Evolutionary conservation across 306 rosid genomes (phyloP).

Genomic region (Cotoneaster glaucophyllus): DNA sequence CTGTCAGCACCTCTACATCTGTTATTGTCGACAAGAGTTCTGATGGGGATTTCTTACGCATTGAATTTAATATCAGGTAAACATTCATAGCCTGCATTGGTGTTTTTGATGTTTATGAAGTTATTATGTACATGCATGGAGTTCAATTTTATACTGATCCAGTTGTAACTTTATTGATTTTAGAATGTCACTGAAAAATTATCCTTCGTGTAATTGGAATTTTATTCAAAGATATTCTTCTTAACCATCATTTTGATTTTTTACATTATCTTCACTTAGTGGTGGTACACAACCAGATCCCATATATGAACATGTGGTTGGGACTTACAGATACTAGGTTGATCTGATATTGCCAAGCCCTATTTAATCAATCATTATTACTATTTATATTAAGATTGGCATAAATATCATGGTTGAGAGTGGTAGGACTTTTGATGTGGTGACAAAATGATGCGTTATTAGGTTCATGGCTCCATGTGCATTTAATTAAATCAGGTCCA

Average conservation of each 20-base stretch:
- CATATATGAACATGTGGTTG: not conserved
- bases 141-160: not conserved
- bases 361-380: not conserved
- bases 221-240: not conserved
- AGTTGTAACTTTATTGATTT: conserved; percentile 12
- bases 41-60: conserved; percentile 80
- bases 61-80: conserved; percentile 88
- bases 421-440: not conserved
- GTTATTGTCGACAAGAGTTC: conserved; percentile 85
- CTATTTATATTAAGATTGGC: not conserved
- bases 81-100: not conserved
- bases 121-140: not conserved
- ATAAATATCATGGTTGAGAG: not conserved
- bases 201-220: not conserved
- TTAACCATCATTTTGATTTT: not conserved
- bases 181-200: not conserved
- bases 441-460: not conserved
- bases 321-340: not conserved
- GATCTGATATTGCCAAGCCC: not conserved
- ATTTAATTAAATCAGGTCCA: not conserved
- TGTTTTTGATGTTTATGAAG: not conserved
- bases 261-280: not conserved
- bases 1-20: conserved; percentile 77
- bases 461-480: not conserved
- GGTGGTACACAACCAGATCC: not conserved